phyloP scores from a whole-genome alignment of 176 grass and related monocot species.

The Musa troglodytarum region DNA sequence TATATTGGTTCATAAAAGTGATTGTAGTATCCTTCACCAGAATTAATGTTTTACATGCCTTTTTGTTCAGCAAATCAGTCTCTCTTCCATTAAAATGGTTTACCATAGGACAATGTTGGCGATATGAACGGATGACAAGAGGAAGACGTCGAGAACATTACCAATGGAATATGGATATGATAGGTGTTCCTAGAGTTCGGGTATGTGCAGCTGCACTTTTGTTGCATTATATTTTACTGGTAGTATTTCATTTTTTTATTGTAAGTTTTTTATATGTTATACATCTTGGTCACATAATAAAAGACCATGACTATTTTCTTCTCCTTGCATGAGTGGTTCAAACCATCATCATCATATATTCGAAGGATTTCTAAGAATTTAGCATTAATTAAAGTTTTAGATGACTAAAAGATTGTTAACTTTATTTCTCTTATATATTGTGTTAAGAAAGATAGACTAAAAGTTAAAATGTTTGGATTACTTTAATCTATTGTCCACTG shows the following conservation, averaged over 20 bases:
- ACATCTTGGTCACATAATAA: not conserved
- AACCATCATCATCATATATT: not conserved
- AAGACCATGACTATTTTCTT: not conserved
- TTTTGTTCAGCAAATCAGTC: slow-evolving; percentile 75
- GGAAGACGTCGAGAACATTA: slow-evolving; percentile 89
- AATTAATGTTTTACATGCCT: slow-evolving; percentile 30
- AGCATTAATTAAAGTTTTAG: not conserved
- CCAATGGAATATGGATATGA: slow-evolving; percentile 97
- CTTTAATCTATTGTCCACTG: too few relatives aligned
- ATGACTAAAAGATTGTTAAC: too few relatives aligned
- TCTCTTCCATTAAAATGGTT: slow-evolving; percentile 97
- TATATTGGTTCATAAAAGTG: not conserved
- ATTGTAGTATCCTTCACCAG: not conserved
- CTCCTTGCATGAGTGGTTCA: not conserved
- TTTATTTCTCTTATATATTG: too few relatives aligned
- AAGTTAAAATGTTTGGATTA: too few relatives aligned
- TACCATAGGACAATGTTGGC: slow-evolving; percentile 95
- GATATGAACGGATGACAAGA: slow-evolving; percentile 90
- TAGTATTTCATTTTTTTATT: not conserved
- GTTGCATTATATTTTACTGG: not conserved
- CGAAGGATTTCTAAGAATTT: not conserved
- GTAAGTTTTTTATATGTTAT: not conserved
- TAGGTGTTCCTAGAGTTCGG: slow-evolving; percentile 73
- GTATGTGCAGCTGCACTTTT: slow-evolving; percentile 24
- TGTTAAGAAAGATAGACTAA: too few relatives aligned